phyloP scores from a whole-genome alignment of 371 early-diverging fungal species.

The Chytridiales sp. region DNA sequence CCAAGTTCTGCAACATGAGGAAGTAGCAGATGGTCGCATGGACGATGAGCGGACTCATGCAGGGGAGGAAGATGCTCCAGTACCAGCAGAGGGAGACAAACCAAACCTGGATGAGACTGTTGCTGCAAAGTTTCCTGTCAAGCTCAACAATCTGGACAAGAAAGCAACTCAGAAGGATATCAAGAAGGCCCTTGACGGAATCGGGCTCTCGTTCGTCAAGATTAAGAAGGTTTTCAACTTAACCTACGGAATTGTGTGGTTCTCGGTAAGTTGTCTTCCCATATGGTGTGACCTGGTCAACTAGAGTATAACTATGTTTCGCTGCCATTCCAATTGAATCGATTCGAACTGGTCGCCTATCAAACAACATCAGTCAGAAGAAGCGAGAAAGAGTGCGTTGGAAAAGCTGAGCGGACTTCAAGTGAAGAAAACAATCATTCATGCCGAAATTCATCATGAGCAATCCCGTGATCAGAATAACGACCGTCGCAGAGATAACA shows the following conservation, averaged over 20 bases:
- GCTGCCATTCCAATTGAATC: not conserved
- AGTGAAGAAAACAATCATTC: conserved; percentile 43
- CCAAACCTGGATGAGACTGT: no score
- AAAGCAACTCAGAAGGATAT: conserved; percentile 27
- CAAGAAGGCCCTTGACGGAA: conserved; percentile 23
- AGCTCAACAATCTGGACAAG: conserved; percentile 29
- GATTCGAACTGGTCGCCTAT: not conserved
- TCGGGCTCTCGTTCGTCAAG: conserved; percentile 18
- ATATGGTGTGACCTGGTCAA: not conserved
- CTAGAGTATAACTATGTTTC: not conserved
- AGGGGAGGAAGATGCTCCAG: no score
- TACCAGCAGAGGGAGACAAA: no score
- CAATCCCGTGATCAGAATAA: conserved; percentile 7
- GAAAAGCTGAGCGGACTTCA: conserved; percentile 42
- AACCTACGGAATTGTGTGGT: conserved; percentile 44
- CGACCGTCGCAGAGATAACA: not conserved
- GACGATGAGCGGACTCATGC: no score
- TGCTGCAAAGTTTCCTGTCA: no score
- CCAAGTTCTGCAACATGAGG: no score
- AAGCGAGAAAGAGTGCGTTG: conserved; percentile 37
- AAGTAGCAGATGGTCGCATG: no score
- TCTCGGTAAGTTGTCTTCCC: conserved; percentile 39
- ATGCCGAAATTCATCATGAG: conserved; percentile 34
- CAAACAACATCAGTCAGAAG: conserved; percentile 40
- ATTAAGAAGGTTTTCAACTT: conserved; percentile 53